Evolutionary conservation across 495 filamentous ascomycete genomes (phyloP), one percentile per base, ranked within the genome.

Genomic region (Cairneyella variabilis): DNA sequence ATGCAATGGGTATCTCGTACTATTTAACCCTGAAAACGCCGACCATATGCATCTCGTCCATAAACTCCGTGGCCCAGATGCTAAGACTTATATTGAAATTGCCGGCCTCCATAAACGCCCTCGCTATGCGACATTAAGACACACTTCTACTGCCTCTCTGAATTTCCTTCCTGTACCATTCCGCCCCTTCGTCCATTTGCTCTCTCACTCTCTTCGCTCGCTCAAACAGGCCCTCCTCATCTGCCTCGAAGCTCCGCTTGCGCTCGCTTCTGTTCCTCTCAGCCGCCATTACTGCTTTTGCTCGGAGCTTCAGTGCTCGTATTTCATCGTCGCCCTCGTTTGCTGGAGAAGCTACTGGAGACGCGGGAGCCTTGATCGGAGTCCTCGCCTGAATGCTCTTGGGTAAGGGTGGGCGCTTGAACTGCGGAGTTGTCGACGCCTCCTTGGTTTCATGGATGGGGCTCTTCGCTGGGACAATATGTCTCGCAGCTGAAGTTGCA

Each of bases 111-210:
- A n/a, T 39, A 37, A 46, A 45, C 30, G 18, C 51, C 40, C 8
- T 26, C 38, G 22, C 38, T 42, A 53, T 45, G 40, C 51, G 25
- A 45, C 21, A 38, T 53, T 32, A 40, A 30, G 41, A 46, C 46
- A 53, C 30, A 53, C 46, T 49, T 14, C 46, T 12, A 37, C 46
- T 49, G 21, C 17, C 28, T 37, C 32, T 39, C 25, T 51, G 50
- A 7, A 57, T 53, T 17, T 61, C 43, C 26, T 46, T 41, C 21
- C 46, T 38, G 36, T 44, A 65, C 63, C 63, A 65, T 17, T 38
- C 20, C 9, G 23, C 49, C 1, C 60, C 63, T 45, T 65, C 60
- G 43, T 62, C 59, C 63, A 65, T 63, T 46, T 65, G 53, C 25
- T 65, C 57, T 26, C 57, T 56, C 28, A 65, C 32, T 22, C 57